Percentiles rank a stretch among this genome's conserved stretches.
These are phyloP conservation scores for Carex sylvatica DNA, from an alignment of 202 grass and related monocot genomes.

Conservation along the genomic window DNA sequence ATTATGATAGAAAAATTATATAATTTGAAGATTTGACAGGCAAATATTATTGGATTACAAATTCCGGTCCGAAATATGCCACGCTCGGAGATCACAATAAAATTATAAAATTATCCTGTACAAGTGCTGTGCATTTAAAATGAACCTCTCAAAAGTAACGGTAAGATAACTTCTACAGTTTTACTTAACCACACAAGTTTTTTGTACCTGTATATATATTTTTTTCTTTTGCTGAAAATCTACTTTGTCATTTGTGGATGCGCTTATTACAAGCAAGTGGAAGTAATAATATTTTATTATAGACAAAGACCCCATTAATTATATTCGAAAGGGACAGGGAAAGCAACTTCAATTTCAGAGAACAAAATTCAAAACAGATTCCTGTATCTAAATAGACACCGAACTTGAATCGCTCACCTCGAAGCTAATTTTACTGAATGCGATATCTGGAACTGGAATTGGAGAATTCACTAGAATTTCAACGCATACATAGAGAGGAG, in stretches of 20 bases:
- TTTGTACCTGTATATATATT: neutral
- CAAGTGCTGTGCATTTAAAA: neutral
- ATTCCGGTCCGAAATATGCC: neutral
- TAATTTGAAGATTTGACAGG: neutral
- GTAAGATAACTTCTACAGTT: neutral
- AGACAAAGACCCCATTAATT: neutral
- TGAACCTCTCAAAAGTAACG: neutral
- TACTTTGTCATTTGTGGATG: neutral
- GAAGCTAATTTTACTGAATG: too few relatives aligned
- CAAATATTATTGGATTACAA: neutral
- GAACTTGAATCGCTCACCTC: too few relatives aligned
- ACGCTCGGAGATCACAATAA: neutral
- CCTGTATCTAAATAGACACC: too few relatives aligned
- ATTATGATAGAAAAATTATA: too few relatives aligned
- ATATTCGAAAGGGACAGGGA: neutral
- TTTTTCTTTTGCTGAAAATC: too few relatives aligned
- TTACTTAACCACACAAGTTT: neutral
- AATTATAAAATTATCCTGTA: neutral
- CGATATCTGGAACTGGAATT: too few relatives aligned
- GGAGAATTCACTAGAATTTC: too few relatives aligned
- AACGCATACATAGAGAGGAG: too few relatives aligned
- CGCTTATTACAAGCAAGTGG: neutral
- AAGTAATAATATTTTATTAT: neutral
- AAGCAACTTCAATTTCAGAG: neutral
- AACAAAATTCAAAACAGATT: neutral